phyloP scores from a whole-genome alignment of 179 eudicot species.

The Spergularia azorica region DNA sequence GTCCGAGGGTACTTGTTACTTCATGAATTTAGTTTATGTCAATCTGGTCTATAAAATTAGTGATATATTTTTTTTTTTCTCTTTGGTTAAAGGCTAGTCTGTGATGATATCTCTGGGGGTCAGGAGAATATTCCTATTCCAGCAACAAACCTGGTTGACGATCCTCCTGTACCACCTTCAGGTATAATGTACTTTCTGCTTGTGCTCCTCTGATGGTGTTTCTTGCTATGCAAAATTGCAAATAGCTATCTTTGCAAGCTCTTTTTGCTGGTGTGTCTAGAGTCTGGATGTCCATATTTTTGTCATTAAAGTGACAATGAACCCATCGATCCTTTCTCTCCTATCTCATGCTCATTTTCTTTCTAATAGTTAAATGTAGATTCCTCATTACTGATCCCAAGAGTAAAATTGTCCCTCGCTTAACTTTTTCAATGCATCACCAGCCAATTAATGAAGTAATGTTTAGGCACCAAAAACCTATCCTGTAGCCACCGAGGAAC shows the following conservation, averaged over 20 bases:
- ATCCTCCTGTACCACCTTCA: slow-evolving; percentile 68
- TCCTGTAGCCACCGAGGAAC: too few relatives aligned
- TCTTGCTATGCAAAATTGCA: too few relatives aligned
- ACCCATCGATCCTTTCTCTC: background rate
- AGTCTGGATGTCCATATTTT: background rate
- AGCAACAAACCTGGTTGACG: slow-evolving; percentile 86
- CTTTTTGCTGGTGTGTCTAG: background rate
- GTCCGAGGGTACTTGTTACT: slow-evolving; percentile 62
- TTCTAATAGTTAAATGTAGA: background rate
- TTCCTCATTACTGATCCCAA: too few relatives aligned
- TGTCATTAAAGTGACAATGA: background rate
- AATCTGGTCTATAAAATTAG: background rate
- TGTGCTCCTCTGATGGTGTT: background rate
- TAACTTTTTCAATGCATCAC: too few relatives aligned
- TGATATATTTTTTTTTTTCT: slow-evolving; percentile 18
- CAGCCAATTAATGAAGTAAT: too few relatives aligned
- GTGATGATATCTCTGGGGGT: slow-evolving; percentile 71
- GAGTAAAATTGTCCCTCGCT: too few relatives aligned
- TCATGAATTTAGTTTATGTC: background rate
- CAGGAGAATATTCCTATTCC: slow-evolving; percentile 77
- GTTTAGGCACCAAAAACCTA: too few relatives aligned
- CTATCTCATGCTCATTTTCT: background rate
- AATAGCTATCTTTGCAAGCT: background rate
- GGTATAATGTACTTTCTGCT: slow-evolving; percentile 43
- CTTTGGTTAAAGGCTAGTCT: slow-evolving; percentile 64